These are phyloP conservation scores for Plasmodium fragile DNA, from an alignment of 169 alveolate species.

Conservation along the genomic window DNA sequence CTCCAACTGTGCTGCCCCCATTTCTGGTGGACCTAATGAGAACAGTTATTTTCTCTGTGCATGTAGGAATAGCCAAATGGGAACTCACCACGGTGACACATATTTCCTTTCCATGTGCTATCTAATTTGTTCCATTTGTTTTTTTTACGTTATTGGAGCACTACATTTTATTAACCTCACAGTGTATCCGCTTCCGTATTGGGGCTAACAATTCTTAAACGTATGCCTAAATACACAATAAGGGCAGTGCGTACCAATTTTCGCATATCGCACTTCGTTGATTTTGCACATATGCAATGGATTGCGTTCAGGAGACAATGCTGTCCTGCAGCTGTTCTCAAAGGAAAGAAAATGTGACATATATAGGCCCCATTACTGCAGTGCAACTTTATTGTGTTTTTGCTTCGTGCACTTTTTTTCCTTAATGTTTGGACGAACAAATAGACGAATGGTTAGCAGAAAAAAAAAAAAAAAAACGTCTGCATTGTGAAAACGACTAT, in stretches of 20 bases:
- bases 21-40: neutral
- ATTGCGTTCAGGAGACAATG: neutral
- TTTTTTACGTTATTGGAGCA: neutral
- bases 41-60: neutral
- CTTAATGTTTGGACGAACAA: neutral
- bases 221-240: neutral
- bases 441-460: neutral
- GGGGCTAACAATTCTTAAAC: neutral
- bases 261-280: neutral
- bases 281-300: neutral
- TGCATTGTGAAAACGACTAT: neutral
- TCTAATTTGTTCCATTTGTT: neutral
- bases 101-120: neutral
- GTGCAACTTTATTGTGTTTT: neutral
- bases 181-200: neutral
- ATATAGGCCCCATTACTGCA: neutral
- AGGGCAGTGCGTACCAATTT: neutral
- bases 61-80: neutral
- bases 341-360: neutral
- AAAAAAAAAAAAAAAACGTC: neutral
- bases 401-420: too few relatives aligned
- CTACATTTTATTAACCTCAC: neutral
- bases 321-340: neutral
- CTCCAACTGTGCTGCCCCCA: neutral
- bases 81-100: neutral